Evolutionary conservation across 805 yeast genomes (phyloP).

Genomic region (Torulaspora gathmanii): DNA sequence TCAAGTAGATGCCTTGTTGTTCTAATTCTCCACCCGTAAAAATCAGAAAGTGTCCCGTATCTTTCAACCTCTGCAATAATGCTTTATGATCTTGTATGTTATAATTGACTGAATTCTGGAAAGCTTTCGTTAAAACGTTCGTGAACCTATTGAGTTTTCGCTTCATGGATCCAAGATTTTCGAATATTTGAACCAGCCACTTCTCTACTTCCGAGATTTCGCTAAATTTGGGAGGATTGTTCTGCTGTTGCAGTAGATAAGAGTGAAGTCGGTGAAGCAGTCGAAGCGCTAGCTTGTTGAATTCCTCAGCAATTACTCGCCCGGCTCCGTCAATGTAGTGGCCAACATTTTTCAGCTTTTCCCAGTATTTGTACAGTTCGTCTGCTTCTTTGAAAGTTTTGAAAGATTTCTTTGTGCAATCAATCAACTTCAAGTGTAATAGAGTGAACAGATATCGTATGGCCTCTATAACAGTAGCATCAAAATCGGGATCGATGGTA

Average conservation of each 20-base stretch:
- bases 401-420: constrained; percentile 66
- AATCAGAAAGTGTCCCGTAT: constrained; percentile 68
- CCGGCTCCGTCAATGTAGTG: constrained; percentile 76
- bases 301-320: constrained; percentile 71
- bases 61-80: constrained; percentile 54
- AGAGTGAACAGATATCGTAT: constrained; percentile 66
- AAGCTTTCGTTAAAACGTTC: constrained; percentile 58
- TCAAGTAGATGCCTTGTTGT: constrained; percentile 68
- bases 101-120: constrained; percentile 67
- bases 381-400: constrained; percentile 90
- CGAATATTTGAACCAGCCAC: constrained; percentile 65
- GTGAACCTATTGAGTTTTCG: constrained; percentile 80
- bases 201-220: constrained; percentile 44
- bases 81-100: constrained; percentile 48
- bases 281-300: constrained; percentile 58
- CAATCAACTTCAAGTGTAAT: constrained; percentile 70
- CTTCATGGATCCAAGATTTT: constrained; percentile 68
- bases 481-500: constrained; percentile 58
- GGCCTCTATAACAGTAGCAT: constrained; percentile 65
- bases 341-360: constrained; percentile 70
- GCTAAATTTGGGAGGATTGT: constrained; percentile 51
- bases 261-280: constrained; percentile 63
- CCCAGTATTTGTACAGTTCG: constrained; percentile 78
- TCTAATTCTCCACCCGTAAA: constrained; percentile 66
- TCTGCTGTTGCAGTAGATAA: constrained; percentile 67